These are phyloP conservation scores for Sphagnum contortum DNA, from an alignment of 225 moss, liverwort and hornwort species.

Conservation along the genomic window DNA sequence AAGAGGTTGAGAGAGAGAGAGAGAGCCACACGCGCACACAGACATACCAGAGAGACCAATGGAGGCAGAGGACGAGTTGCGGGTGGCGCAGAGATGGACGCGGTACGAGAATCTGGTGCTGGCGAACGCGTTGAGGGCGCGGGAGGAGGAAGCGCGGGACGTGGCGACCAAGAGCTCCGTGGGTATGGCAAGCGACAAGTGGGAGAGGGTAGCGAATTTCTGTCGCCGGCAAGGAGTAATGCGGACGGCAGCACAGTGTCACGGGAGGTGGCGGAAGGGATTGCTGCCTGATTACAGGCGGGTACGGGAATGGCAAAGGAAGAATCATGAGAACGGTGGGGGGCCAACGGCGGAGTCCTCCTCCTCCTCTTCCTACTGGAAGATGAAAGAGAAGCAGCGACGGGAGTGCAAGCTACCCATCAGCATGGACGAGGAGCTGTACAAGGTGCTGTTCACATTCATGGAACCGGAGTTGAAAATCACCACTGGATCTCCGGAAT, in stretches of 20 bases:
- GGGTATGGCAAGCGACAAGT: constrained; percentile 50
- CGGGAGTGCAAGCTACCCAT: constrained; percentile 62
- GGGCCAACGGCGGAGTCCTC: constrained; percentile 15
- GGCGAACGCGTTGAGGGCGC: constrained; percentile 30
- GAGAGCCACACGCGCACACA: too few species aligned
- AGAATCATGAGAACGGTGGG: constrained; percentile 25
- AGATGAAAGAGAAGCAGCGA: constrained; percentile 66
- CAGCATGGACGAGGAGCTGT: constrained; percentile 60
- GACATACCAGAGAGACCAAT: too few species aligned
- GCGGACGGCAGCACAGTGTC: constrained; percentile 57
- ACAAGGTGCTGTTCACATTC: constrained; percentile 43
- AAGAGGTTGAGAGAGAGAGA: too few species aligned
- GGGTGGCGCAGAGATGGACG: constrained; percentile 36
- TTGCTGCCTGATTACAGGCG: constrained; percentile 59
- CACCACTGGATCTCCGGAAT: constrained; percentile 42
- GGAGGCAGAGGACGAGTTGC: constrained; percentile 26
- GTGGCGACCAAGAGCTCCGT: constrained; percentile 38
- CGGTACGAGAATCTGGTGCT: constrained; percentile 30
- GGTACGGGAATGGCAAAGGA: constrained; percentile 44
- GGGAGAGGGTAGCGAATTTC: constrained; percentile 52
- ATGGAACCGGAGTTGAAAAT: constrained; percentile 31
- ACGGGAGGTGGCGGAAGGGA: constrained; percentile 63
- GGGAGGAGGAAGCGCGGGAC: constrained; percentile 40
- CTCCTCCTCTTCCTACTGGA: constrained; percentile 31
- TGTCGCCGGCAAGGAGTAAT: constrained; percentile 55